A percentile compares a stretch with the other conserved stretches of the same genome.
Conservation (phyloP, 1,139 yeast species). For the Hyphopichia wangnamkhiaoensis region DNA sequence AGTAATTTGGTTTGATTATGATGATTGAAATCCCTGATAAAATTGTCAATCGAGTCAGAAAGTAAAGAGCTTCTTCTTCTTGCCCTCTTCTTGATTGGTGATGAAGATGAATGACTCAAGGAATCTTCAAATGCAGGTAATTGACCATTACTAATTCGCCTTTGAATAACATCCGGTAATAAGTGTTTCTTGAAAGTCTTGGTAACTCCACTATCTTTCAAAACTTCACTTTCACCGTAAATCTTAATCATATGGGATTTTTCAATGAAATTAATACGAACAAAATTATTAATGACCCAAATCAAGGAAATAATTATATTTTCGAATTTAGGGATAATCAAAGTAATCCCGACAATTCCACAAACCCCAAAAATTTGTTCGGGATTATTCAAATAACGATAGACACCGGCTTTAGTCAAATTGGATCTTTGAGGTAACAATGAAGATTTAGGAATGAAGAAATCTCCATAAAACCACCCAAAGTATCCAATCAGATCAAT, state of each 20-base stretch:
- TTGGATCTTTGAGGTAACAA: slow-evolving; percentile 37
- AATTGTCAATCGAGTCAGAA: slow-evolving; percentile 43
- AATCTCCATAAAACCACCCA: slow-evolving; percentile 92
- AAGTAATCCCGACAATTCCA: slow-evolving; percentile 78
- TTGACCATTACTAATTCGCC: slow-evolving; percentile 25
- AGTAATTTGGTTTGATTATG: slow-evolving; percentile 19
- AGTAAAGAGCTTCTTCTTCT: slow-evolving; percentile 26
- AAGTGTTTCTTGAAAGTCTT: slow-evolving; percentile 61
- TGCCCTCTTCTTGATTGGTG: slow-evolving; percentile 14
- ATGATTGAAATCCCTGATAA: slow-evolving; percentile 39
- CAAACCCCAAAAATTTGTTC: slow-evolving; percentile 81
- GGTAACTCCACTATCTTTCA: slow-evolving; percentile 64
- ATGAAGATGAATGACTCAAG: slow-evolving; percentile 1
- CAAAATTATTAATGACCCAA: slow-evolving; percentile 70
- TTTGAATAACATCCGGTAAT: slow-evolving; percentile 42
- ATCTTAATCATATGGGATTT: slow-evolving; percentile 78
- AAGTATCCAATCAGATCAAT: slow-evolving; percentile 76
- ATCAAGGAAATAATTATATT: slow-evolving; percentile 57
- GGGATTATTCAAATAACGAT: slow-evolving; percentile 82
- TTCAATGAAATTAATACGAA: slow-evolving; percentile 73
- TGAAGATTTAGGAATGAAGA: slow-evolving; percentile 58
- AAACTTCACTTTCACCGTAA: slow-evolving; percentile 66
- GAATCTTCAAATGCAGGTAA: background rate
- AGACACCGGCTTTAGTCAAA: slow-evolving; percentile 80
- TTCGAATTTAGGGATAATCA: slow-evolving; percentile 61